phyloP scores from a whole-genome alignment of 2,329 filamentous ascomycete species.

The Diaporthe sp. region DNA sequence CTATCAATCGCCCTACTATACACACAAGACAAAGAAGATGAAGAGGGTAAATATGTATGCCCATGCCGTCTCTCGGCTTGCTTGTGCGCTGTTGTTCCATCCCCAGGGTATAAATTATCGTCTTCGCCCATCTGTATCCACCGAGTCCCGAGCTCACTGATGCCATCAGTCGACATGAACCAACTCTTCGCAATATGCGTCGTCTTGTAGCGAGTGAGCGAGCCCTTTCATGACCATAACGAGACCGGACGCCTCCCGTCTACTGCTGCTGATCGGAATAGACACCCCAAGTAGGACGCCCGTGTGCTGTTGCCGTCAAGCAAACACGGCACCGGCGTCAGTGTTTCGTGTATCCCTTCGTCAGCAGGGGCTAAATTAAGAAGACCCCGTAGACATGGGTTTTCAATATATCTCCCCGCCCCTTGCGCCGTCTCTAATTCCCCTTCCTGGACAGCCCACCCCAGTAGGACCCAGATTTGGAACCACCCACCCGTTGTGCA shows the following conservation, averaged over 20 bases:
- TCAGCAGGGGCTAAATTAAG: neutral
- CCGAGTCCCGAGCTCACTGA: no score
- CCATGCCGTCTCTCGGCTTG: neutral
- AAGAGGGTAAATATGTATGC: neutral
- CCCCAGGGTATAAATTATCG: neutral
- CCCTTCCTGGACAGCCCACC: no score
- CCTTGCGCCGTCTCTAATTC: neutral
- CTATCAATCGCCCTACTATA: neutral
- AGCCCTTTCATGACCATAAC: neutral
- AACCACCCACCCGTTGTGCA: no score
- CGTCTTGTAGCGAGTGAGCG: neutral
- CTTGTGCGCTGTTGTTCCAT: neutral
- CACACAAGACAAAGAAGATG: neutral
- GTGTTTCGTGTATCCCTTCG: no score
- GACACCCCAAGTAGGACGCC: neutral
- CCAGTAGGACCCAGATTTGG: no score
- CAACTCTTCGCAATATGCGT: neutral
- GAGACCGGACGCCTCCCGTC: no score
- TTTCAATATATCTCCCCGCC: no score
- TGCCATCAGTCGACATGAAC: no score
- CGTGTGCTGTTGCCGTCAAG: neutral
- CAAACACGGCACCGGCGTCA: neutral
- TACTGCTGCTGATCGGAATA: no score
- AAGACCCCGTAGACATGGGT: neutral
- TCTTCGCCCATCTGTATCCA: neutral